Conservation (phyloP, 371 early-diverging fungal genomes). For the Smittium mucronatum region DNA sequence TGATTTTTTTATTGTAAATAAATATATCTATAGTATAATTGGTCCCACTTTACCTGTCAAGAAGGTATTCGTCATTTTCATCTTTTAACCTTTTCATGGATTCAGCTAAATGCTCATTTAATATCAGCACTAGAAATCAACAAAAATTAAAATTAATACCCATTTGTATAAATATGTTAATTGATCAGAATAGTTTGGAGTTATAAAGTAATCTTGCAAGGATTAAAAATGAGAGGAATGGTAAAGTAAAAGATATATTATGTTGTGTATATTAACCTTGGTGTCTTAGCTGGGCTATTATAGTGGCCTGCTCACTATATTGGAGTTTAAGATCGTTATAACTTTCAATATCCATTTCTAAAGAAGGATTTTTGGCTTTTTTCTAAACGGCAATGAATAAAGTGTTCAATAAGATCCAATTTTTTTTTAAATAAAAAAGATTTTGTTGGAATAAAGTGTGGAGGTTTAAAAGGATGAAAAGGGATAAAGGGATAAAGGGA, state of each 20-base stretch:
- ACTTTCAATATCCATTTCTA: neutral
- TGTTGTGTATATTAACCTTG: slow-evolving; percentile 13
- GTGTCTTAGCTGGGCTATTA: slow-evolving; percentile 17
- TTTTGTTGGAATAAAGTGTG: too few relatives aligned
- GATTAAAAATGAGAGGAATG: neutral
- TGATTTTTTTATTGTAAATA: too few relatives aligned
- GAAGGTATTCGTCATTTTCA: slow-evolving; percentile 58
- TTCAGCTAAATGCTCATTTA: slow-evolving; percentile 70
- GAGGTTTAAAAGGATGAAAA: too few relatives aligned
- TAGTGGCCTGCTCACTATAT: slow-evolving; percentile 11
- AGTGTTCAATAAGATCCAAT: too few relatives aligned
- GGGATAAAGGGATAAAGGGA: neutral
- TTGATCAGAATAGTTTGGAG: neutral
- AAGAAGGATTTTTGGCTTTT: neutral
- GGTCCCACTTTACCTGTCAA: slow-evolving; percentile 35
- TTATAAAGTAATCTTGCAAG: neutral
- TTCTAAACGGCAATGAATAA: too few relatives aligned
- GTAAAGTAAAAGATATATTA: neutral
- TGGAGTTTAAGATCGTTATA: neutral
- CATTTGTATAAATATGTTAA: slow-evolving; percentile 57
- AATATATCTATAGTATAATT: neutral
- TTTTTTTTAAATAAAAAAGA: too few relatives aligned
- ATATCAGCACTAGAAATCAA: slow-evolving; percentile 64
- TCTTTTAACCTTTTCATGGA: slow-evolving; percentile 72
- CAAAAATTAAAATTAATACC: slow-evolving; percentile 59